A percentile compares a stretch with the other conserved stretches of the same genome.
Evolutionary conservation across 225 moss, liverwort and hornwort species (phyloP).

Genomic region (Antitrichia curtipendula): DNA sequence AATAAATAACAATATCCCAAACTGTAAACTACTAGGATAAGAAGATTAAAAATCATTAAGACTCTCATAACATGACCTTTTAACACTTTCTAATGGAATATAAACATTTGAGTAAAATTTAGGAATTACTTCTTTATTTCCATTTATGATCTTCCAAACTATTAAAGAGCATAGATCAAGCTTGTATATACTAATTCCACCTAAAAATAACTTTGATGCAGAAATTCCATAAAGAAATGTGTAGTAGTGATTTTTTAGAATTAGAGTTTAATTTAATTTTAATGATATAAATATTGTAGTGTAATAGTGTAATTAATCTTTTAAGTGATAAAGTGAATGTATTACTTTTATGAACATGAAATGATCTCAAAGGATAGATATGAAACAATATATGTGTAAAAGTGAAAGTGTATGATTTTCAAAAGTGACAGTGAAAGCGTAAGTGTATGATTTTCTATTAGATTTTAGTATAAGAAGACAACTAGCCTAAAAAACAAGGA

Average conservation of each 20-base stretch:
- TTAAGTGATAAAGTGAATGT: background rate
- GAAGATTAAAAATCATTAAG: background rate
- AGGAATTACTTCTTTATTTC: background rate
- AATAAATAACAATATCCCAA: background rate
- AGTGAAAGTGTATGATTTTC: background rate
- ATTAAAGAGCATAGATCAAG: accelerated
- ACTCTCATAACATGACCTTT: background rate
- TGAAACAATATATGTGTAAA: background rate
- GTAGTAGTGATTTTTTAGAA: background rate
- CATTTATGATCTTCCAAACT: accelerated
- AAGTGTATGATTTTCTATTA: no score
- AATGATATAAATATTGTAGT: background rate
- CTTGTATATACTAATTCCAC: background rate
- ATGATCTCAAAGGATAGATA: background rate
- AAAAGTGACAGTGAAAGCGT: no score
- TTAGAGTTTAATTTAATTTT: background rate
- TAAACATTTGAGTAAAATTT: background rate
- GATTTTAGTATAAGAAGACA: no score
- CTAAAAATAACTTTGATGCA: background rate
- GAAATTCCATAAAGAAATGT: background rate
- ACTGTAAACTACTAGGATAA: accelerated
- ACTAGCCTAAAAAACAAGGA: no score
- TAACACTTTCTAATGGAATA: background rate
- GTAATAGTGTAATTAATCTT: background rate
- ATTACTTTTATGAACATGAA: background rate